Evolutionary conservation across 352 stramenopile species (phyloP).

Genomic region (Phytophthora hibernalis): DNA sequence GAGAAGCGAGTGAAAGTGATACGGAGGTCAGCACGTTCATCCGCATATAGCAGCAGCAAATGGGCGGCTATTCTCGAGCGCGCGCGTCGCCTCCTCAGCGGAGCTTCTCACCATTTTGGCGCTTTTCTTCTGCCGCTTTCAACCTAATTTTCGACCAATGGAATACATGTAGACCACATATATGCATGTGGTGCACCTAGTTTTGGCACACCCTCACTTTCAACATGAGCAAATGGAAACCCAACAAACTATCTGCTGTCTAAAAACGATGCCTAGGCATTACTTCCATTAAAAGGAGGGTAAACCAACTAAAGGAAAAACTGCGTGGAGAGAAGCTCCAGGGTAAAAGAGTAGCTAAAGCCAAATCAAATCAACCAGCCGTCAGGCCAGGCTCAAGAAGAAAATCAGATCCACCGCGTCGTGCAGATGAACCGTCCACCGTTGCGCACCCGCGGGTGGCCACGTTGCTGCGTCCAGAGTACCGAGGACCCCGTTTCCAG

Average conservation of each 20-base stretch:
- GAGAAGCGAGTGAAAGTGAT: neutral
- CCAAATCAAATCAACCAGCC: slow-evolving; percentile 43
- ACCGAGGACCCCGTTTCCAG: slow-evolving; percentile 86
- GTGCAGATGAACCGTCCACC: slow-evolving; percentile 85
- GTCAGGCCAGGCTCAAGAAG: slow-evolving; percentile 30
- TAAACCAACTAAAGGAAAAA: slow-evolving; percentile 44
- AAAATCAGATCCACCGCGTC: slow-evolving; percentile 79
- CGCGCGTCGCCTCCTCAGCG: neutral
- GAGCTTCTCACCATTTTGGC: slow-evolving; percentile 34
- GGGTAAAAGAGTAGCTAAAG: slow-evolving; percentile 36
- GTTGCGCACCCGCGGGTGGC: slow-evolving; percentile 81
- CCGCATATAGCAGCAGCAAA: slow-evolving; percentile 1
- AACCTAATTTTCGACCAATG: slow-evolving; percentile 7
- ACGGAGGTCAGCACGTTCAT: neutral
- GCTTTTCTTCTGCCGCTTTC: slow-evolving; percentile 23
- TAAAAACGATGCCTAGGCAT: slow-evolving; percentile 46
- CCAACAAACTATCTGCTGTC: slow-evolving; percentile 12
- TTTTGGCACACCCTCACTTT: too few relatives aligned
- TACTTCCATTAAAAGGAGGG: slow-evolving; percentile 37
- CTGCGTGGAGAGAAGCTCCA: slow-evolving; percentile 45
- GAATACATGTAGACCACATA: neutral
- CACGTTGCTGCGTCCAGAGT: slow-evolving; percentile 80
- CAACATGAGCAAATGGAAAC: neutral
- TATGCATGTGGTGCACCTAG: neutral
- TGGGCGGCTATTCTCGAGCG: neutral